Base-by-base conservation (phyloP, 116 monocot genomes). In the Trichopus zeylanicus region DNA sequence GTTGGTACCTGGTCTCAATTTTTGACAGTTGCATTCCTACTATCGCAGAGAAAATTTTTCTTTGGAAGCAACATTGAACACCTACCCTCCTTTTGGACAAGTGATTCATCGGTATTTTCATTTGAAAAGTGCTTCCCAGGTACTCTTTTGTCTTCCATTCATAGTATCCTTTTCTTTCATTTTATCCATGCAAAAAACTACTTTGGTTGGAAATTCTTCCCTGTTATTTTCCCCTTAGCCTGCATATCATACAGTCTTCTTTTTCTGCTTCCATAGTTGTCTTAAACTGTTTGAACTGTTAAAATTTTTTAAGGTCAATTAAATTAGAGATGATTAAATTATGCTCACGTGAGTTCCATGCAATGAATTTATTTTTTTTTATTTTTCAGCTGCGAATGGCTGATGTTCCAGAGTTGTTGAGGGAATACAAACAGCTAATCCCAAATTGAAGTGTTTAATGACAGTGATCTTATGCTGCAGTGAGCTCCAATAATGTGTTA, bases 361-460 rank as follows among this genome's bases (percentile, higher is more conserved):
- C n/a, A n/a, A n/a, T n/a, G n/a, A n/a, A n/a, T n/a, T 55, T 21
- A 5, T 61, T 3, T 15, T 63, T 32, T 13, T 39, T 65, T 46
- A 46, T 46, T 28, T 63, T 57, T 53, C 79, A 82, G 88, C 51
- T 93, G 76, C 81, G 88, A 10, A 79, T 93, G 84, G 81, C 77
- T 59, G 88, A 93, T 66, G 67, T 88, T 31, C 70, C 92, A 2
- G 66, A 69, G 62, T 74, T 93, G 11, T 55, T 85, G 26, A 57
- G 53, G 23, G 92, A 88, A 64, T 93, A 88, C 74, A 74, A 75
- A 60, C 64, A 73, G 59, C 70, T 87, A 26, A 52, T 78, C 42
- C 64, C 71, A 35, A 66, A 57, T 66, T 76, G 29, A 70, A 32
- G 51, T 3, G 23, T 42, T 23, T 31, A 4, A 9, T 46, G 15